Percentiles rank a stretch among this genome's conserved stretches.
Evolutionary conservation across 2,329 filamentous ascomycete genomes (phyloP).

Genomic region (Alternaria postmessia): DNA sequence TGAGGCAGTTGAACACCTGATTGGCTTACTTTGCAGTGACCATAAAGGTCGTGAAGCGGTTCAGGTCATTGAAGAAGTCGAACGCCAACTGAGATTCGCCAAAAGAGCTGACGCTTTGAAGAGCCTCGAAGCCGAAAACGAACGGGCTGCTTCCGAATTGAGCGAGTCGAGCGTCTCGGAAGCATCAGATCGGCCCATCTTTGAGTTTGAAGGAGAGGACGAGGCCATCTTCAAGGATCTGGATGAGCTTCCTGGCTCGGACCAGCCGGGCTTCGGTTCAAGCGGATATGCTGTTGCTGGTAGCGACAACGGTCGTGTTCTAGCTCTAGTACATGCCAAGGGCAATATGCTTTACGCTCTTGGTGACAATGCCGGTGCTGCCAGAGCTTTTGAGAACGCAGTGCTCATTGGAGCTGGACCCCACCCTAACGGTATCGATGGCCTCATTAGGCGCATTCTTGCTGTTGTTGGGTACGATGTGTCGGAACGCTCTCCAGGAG

Average conservation of each 20-base stretch:
- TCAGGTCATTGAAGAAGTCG: slow-evolving; percentile 84
- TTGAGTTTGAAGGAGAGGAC: slow-evolving; percentile 60
- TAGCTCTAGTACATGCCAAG: slow-evolving; percentile 95
- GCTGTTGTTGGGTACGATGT: slow-evolving; percentile 64
- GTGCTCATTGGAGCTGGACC: slow-evolving; percentile 86
- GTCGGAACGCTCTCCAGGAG: slow-evolving; percentile 46
- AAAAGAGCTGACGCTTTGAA: slow-evolving; percentile 58
- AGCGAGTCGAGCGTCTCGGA: slow-evolving; percentile 64
- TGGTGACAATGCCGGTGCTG: slow-evolving; percentile 81
- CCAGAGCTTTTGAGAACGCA: slow-evolving; percentile 91
- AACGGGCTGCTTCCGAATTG: slow-evolving; percentile 67
- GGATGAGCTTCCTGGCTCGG: slow-evolving; percentile 52
- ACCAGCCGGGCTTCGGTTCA: slow-evolving; percentile 70
- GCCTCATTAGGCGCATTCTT: slow-evolving; percentile 81
- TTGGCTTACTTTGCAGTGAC: slow-evolving; percentile 82
- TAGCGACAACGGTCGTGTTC: slow-evolving; percentile 87
- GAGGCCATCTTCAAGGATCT: slow-evolving; percentile 52
- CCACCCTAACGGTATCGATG: slow-evolving; percentile 73
- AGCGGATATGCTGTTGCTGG: slow-evolving; percentile 87
- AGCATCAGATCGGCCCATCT: slow-evolving; percentile 63
- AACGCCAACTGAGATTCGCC: slow-evolving; percentile 69
- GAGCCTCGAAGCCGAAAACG: slow-evolving; percentile 64
- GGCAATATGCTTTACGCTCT: slow-evolving; percentile 97
- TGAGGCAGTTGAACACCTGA: slow-evolving; percentile 93
- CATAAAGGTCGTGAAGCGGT: slow-evolving; percentile 86